Conservation (phyloP, 352 stramenopile species). For the Blastocystis sp. region DNA sequence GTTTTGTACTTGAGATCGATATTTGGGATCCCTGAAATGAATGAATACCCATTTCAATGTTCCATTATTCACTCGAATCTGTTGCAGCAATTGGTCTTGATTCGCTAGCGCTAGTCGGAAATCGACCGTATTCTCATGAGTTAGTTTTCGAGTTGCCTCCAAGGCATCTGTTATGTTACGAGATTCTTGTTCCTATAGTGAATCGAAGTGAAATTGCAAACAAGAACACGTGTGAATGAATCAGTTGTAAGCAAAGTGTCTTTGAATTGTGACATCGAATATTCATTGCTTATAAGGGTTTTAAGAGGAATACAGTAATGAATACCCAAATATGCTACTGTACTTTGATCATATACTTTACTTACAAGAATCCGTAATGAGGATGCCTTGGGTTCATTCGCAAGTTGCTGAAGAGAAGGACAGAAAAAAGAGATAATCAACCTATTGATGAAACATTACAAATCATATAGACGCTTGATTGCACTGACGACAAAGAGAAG, state of each 20-base stretch:
- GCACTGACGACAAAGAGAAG: neutral
- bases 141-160: neutral
- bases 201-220: neutral
- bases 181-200: neutral
- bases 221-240: neutral
- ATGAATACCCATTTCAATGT: neutral
- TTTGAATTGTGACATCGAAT: neutral
- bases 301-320: neutral
- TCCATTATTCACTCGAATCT: neutral
- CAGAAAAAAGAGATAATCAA: conserved; percentile 46
- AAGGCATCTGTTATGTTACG: neutral
- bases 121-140: neutral
- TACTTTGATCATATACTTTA: neutral
- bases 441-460: neutral
- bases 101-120: neutral
- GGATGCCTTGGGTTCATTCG: neutral
- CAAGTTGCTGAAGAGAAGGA: neutral
- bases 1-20: neutral
- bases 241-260: neutral
- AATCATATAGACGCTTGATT: neutral
- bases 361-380: neutral
- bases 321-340: neutral
- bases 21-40: neutral
- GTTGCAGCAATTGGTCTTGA: neutral
- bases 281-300: neutral